Conservation (phyloP, 2,329 filamentous ascomycete genomes). For the Aspergillus fructus region DNA sequence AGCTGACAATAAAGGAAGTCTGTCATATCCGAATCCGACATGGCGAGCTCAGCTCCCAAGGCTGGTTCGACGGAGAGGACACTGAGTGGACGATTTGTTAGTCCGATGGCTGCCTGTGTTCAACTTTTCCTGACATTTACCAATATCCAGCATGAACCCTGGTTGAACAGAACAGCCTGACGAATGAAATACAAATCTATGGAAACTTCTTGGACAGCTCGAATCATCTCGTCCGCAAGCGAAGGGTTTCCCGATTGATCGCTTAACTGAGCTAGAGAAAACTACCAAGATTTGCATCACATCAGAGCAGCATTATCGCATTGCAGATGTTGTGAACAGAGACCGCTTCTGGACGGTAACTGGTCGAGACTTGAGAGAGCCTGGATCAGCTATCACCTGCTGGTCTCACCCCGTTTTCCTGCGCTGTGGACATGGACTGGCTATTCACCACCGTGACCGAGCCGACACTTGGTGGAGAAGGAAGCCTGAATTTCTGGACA, state of each 20-base stretch:
- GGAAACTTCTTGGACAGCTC: not conserved
- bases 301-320: not conserved
- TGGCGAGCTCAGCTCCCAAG: not conserved
- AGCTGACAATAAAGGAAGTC: not conserved
- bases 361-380: not conserved
- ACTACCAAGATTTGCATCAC: constrained; percentile 1
- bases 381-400: not conserved
- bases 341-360: not conserved
- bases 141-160: not conserved
- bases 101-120: not conserved
- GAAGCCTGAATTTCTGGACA: not conserved
- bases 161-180: not conserved
- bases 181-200: not conserved
- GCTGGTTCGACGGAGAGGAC: not conserved
- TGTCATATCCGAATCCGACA: not conserved
- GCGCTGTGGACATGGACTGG: not conserved
- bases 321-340: constrained; percentile 9
- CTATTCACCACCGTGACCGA: not conserved
- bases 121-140: not conserved
- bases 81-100: not conserved
- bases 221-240: not conserved
- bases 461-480: not conserved
- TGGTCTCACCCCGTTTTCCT: not conserved
- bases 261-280: not conserved
- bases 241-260: not conserved